Evolutionary conservation across 2,329 filamentous ascomycete species (phyloP).

Genomic region (Lachnellula suecica): DNA sequence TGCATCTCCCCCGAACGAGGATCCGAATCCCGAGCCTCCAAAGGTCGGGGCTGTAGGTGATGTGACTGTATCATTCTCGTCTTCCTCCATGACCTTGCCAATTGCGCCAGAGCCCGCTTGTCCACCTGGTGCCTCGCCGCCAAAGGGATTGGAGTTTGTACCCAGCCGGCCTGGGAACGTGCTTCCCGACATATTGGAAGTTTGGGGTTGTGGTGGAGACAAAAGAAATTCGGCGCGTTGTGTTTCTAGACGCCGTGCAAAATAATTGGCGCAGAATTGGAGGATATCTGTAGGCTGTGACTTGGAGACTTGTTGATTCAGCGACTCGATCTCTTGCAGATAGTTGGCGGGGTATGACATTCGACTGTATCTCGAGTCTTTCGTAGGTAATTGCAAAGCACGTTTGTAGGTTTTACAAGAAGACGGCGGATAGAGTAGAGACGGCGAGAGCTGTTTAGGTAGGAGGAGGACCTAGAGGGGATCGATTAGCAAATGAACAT

Average conservation of each 20-base stretch:
- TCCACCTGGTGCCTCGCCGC: conserved; percentile 41
- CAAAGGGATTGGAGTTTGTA: conserved; percentile 72
- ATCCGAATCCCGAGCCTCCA: conserved; percentile 35
- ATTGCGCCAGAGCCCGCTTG: conserved; percentile 58
- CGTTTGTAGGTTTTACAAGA: not conserved
- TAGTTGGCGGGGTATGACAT: conserved; percentile 55
- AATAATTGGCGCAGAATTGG: conserved; percentile 71
- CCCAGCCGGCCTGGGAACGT: conserved; percentile 74
- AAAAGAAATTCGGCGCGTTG: conserved; percentile 59
- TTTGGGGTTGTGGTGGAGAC: conserved; percentile 40
- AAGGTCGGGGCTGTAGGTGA: conserved; percentile 70
- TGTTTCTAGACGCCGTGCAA: conserved; percentile 62
- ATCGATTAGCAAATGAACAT: not conserved
- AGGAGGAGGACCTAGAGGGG: not conserved
- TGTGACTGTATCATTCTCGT: conserved; percentile 72
- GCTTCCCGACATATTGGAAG: conserved; percentile 64
- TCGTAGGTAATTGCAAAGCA: not conserved
- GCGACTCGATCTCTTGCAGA: conserved; percentile 60
- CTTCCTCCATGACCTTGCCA: conserved; percentile 43
- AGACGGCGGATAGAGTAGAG: not conserved
- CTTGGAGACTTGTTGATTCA: conserved; percentile 60
- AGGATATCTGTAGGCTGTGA: conserved; percentile 62
- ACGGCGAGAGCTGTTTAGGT: not conserved
- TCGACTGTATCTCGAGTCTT: conserved; percentile 13
- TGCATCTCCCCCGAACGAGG: conserved; percentile 46